Percentiles rank a stretch among this genome's conserved stretches.
phyloP scores from a whole-genome alignment of 345 rosid genomes.

The Citrus mangshanensis region DNA sequence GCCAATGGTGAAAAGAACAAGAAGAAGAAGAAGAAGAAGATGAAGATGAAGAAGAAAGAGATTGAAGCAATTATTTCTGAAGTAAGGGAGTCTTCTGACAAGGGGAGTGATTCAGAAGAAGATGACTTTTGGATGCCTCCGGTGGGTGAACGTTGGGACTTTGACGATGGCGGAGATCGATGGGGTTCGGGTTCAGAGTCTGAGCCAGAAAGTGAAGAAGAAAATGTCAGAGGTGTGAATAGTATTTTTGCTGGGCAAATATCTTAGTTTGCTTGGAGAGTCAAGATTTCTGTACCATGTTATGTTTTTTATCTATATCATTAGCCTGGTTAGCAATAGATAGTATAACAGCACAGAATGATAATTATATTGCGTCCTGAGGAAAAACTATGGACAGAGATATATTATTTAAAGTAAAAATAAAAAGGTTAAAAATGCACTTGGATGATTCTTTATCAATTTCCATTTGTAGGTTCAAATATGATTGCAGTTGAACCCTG shows the following conservation, averaged over 20 bases:
- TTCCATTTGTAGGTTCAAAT: not conserved
- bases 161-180: slow-evolving; percentile 57
- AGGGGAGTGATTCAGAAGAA: slow-evolving; percentile 54
- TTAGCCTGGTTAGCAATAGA: not conserved
- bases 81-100: slow-evolving; percentile 37
- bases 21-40: slow-evolving; percentile 22
- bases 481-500: not conserved
- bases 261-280: not conserved
- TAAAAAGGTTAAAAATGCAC: not conserved
- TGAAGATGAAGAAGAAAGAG: slow-evolving; percentile 30
- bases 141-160: slow-evolving; percentile 76
- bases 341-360: not conserved
- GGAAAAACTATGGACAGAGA: not conserved
- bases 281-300: not conserved
- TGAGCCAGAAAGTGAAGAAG: slow-evolving; percentile 40
- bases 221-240: slow-evolving; percentile 42
- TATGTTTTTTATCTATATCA: not conserved
- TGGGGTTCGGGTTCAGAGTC: slow-evolving; percentile 65
- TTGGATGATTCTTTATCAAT: not conserved
- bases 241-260: not conserved
- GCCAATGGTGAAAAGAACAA: slow-evolving; percentile 14
- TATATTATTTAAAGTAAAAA: not conserved
- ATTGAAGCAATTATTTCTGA: slow-evolving; percentile 42
- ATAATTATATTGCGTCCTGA: not conserved
- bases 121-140: slow-evolving; percentile 89